Conservation (phyloP, 148 eudicot genomes). For the Suaeda aralocaspica region DNA sequence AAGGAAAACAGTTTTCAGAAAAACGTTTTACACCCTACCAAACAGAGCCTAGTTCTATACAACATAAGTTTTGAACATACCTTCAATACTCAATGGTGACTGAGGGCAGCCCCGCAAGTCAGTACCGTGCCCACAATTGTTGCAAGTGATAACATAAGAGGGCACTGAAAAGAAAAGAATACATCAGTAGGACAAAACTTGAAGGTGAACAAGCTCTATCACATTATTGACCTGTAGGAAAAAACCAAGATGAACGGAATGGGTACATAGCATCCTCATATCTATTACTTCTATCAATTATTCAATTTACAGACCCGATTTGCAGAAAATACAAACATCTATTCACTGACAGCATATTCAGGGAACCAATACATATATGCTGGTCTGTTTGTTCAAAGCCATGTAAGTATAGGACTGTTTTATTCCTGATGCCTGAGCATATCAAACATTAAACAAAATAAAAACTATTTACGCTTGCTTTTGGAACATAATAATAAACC, state of each 20-base stretch:
- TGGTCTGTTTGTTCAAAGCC: background rate
- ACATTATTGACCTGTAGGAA: background rate
- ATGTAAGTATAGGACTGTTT: background rate
- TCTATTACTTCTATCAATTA: background rate
- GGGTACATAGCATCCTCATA: background rate
- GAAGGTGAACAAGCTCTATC: background rate
- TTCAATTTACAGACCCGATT: background rate
- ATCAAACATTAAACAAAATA: background rate
- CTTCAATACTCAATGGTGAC: constrained; percentile 78
- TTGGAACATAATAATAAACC: background rate
- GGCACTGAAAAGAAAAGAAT: constrained; percentile 61
- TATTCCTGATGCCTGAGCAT: background rate
- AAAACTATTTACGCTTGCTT: background rate
- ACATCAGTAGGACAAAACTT: constrained; percentile 23
- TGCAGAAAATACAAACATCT: constrained; percentile 4
- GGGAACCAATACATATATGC: background rate
- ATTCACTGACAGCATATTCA: background rate
- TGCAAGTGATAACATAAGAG: constrained; percentile 64
- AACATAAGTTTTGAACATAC: constrained; percentile 43
- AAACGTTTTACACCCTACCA: no score
- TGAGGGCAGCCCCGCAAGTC: constrained; percentile 98
- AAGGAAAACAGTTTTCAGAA: no score
- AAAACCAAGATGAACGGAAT: background rate
- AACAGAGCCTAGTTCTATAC: no score
- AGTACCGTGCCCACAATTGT: constrained; percentile 95